Evolutionary conservation across 2,329 filamentous ascomycete species (phyloP).

Genomic region (Hypoxylon rubiginosum): DNA sequence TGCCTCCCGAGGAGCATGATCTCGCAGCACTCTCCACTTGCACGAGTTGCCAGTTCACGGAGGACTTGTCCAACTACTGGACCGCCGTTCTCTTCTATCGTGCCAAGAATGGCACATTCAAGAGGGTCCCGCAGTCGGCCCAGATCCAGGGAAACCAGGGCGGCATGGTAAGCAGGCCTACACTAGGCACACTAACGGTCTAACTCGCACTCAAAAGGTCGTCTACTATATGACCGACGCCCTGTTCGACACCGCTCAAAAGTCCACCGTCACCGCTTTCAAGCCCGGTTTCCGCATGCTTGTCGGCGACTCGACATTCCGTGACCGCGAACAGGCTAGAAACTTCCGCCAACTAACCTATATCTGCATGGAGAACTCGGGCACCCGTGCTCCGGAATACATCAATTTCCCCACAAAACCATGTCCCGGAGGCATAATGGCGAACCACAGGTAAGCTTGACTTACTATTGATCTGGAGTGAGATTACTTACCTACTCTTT

Average conservation of each 20-base stretch:
- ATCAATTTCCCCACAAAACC: constrained; percentile 55
- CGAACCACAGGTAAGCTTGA: constrained; percentile 51
- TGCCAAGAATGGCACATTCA: constrained; percentile 57
- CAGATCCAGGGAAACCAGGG: constrained; percentile 57
- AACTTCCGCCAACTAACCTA: constrained; percentile 58
- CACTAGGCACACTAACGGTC: neutral
- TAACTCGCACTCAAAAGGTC: constrained; percentile 43
- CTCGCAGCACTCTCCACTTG: constrained; percentile 58
- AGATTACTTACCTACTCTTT: too few species aligned
- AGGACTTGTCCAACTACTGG: constrained; percentile 51
- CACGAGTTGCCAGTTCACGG: constrained; percentile 44
- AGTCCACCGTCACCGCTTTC: constrained; percentile 59
- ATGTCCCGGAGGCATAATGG: constrained; percentile 60
- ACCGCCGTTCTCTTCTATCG: constrained; percentile 55
- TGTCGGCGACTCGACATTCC: constrained; percentile 57
- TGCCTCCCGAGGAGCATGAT: constrained; percentile 54
- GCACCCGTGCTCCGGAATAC: constrained; percentile 56
- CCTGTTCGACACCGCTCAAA: constrained; percentile 55
- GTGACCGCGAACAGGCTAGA: constrained; percentile 51
- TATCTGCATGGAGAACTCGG: constrained; percentile 56
- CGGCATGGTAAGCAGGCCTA: constrained; percentile 54
- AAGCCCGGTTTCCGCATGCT: constrained; percentile 64
- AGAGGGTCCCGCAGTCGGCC: constrained; percentile 56
- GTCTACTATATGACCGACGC: constrained; percentile 63
- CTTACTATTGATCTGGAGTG: too few species aligned